Conservation (phyloP, 495 filamentous ascomycete genomes). For the Lasiosphaeria ovina region DNA sequence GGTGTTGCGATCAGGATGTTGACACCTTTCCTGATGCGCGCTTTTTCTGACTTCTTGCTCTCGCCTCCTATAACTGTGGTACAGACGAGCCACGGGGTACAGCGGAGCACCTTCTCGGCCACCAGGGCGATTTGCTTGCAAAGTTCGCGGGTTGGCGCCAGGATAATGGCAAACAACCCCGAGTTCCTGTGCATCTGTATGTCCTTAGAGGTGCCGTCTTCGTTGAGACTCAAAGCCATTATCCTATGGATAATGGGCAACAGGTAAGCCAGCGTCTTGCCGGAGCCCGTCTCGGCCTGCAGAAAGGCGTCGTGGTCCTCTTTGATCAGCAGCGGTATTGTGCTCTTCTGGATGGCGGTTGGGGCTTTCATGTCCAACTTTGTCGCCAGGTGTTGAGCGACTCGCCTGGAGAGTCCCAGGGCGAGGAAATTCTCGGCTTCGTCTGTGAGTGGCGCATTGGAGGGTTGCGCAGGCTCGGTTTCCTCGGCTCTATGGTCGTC, state of each 20-base stretch:
- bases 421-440: constrained; percentile 80
- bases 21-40: constrained; percentile 83
- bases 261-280: constrained; percentile 93
- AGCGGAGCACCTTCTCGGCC: constrained; percentile 75
- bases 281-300: constrained; percentile 94
- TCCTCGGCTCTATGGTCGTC: constrained; percentile 42
- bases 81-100: constrained; percentile 83
- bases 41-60: constrained; percentile 96
- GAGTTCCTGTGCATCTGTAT: constrained; percentile 69
- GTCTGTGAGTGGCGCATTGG: constrained; percentile 88
- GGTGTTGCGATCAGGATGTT: constrained; percentile 96
- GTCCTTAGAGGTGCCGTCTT: constrained; percentile 43
- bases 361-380: constrained; percentile 88
- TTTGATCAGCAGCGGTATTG: constrained; percentile 69
- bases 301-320: constrained; percentile 91
- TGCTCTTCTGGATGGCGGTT: constrained; percentile 89
- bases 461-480: constrained; percentile 64
- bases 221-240: constrained; percentile 64
- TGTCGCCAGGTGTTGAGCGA: constrained; percentile 78
- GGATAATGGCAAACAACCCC: constrained; percentile 85
- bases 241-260: constrained; percentile 88
- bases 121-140: constrained; percentile 90
- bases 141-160: constrained; percentile 89
- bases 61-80: constrained; percentile 94
- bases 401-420: constrained; percentile 70